Evolutionary conservation across 2,329 filamentous ascomycete species (phyloP), one percentile per base, ranked within the genome.

Genomic region (Meredithiella fracta): DNA sequence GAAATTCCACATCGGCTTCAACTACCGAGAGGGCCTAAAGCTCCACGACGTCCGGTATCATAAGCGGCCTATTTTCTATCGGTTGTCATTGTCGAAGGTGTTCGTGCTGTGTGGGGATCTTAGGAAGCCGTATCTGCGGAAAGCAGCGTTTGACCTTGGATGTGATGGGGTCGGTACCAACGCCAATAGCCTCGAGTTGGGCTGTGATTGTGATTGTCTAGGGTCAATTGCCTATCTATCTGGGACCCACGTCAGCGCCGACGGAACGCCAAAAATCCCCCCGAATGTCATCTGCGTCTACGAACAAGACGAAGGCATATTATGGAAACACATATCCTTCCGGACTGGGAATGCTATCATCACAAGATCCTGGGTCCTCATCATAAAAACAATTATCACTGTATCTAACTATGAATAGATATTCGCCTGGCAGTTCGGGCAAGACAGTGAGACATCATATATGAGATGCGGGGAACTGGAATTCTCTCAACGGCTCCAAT

Each of bases 101-200:
- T 76, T 78, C 15, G 80, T 85, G 0, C 80, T 80, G 0, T 86
- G 86, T 58, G 80, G 73, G 0, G 82, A 85, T 60, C 79, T 78
- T 1, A 73, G 81, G 5, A 67, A 72, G 1, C 81, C 81, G 0
- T 85, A 78, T 63, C 79, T 80, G 17, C 73, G 80, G 22, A 86
- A 86, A 63, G 76, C 78, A 15, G 83, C 82, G 0, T 86, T 86
- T 60, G 83, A 86, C 61, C 77, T 85, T 58, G 83, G 83, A 1
- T 80, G 85, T 57, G 79, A 77, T 25, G 82, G 81, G 9, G 75
- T 77, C 3, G 82, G 82, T 1, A 72, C 78, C 60, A 78, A 73
- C 52, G 78, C 80, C 20, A 86, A 86, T 65, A 83, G 83, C 58
- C 71, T 86, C 1, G 68, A 70, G 1, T 71, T 85, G 0, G 82